Conservation (phyloP, 257 asterid genomes). For the Thymus quinquecostatus region DNA sequence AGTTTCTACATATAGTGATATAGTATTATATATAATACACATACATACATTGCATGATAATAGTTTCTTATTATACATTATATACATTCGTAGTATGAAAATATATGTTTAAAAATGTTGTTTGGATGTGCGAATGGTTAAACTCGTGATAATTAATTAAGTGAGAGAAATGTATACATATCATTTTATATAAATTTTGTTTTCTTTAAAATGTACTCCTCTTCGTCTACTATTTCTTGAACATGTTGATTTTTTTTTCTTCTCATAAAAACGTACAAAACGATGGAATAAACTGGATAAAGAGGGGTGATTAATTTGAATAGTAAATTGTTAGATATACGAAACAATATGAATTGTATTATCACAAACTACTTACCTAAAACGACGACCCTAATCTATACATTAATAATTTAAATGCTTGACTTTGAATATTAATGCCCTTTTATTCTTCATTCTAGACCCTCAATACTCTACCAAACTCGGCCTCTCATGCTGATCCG, state of each 20-base stretch:
- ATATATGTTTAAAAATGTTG: too few relatives aligned
- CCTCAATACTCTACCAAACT: not conserved
- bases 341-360: not conserved
- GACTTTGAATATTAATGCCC: not conserved
- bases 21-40: too few relatives aligned
- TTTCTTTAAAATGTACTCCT: too few relatives aligned
- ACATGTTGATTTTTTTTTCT: too few relatives aligned
- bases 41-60: not conserved
- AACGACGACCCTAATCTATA: not conserved
- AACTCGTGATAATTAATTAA: too few relatives aligned
- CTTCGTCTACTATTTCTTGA: too few relatives aligned
- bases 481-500: not conserved
- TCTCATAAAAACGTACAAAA: too few relatives aligned
- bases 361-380: not conserved
- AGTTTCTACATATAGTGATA: too few relatives aligned
- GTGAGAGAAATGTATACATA: too few relatives aligned
- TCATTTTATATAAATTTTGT: too few relatives aligned
- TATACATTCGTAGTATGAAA: too few relatives aligned
- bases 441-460: not conserved
- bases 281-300: not conserved
- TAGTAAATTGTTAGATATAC: not conserved
- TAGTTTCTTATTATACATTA: too few relatives aligned
- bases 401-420: not conserved
- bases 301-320: not conserved
- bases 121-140: not conserved